Base-by-base conservation (phyloP, 129 eudicot genomes). In the Lonicera japonica region DNA sequence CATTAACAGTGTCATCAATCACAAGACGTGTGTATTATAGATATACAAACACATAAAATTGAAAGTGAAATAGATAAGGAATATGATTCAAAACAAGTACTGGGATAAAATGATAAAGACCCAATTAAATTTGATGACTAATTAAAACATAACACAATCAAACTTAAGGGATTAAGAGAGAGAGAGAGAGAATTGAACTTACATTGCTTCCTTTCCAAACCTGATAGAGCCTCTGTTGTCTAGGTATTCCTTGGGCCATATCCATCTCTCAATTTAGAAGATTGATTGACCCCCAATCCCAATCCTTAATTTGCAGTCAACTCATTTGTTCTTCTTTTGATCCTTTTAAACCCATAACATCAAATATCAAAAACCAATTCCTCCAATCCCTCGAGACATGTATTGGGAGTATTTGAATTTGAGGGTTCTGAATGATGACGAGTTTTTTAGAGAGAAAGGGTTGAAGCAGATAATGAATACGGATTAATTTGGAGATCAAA, bases 191-290 rank as follows among this genome's bases (percentile, higher is more conserved):
- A n/a, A n/a, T n/a, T n/a, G n/a, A 68, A 55, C 85, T 86, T 82
- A 90, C 97, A 81, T 90, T 90, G 80, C 80, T 90, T 62, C 97
- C 97, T 61, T 76, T 90, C 97, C 97, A 90, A 53, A 75, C 94
- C 63, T 90, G 83, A 77, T 86, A 86, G n/a, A 76, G 83, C 78
- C 83, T 68, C 77, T 64, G 74, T 2, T 75, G 75, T 61, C 71
- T 54, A 54, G 76, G 66, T 20, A 69, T 71, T 18, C 60, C 70
- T 16, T 54, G 77, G 47, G 64, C 77, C 90, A 87, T 87, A 58
- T n/a, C n/a, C n/a, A n/a, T 15, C 39, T 23, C 16, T 47, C 38
- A 25, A 58, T 24, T 48, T 22, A 25, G 19, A 18, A 36, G 60
- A 67, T 29, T 29, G 36, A 66, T 25, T 61, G 18, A 40, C 16